Evolutionary conservation across 768 basidiomycete species (phyloP), one percentile per base, ranked within the genome.

Genomic region (Leccinellum rugosiceps): DNA sequence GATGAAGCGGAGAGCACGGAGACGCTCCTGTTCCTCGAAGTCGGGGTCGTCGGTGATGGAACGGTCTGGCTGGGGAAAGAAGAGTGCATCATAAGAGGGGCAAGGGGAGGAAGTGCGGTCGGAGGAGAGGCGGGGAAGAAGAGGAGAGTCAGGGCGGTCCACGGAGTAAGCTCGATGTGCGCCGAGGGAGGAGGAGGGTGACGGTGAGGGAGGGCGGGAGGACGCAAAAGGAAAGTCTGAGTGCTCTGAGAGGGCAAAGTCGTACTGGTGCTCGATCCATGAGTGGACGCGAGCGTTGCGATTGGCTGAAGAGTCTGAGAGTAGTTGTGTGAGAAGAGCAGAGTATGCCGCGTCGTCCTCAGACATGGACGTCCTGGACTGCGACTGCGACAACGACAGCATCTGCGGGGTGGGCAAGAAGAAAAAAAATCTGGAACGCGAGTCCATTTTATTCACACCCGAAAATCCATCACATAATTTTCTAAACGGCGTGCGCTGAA

Each of bases 231-330:
- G 57, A 13, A 30, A 13, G 34, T 65, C 55, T 2, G 45, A 1
- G 2, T 63, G 65, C n/a, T 72, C 71, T 2, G 71, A 64, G 30
- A 72, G 58, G 17, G 65, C 71, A 66, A 72, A 72, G 63, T 72
- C 72, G 50, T 72, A 72, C n/a, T 72, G 71, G 28, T 74, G 72
- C 44, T 72, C 71, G 23, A 72, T 72, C 71, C 71, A 72, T 1
- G 71, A 73, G 41, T 72, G 72, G 0, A 72, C 67, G 7, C 71
- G 66, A 0, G 70, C 68, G 6, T 72, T 63, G 61, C 71, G 72
- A 0, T 65, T 38, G 0, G 52, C 6, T 6, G 71, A 52, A 0
- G 65, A 58, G 54, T 64, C 71, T 0, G 65, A 62, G 52, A 72
- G 60, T 1, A 72, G 63, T 15, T 72, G 72, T 0, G 65, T 52